phyloP scores from a whole-genome alignment of 371 early-diverging fungal genomes.

The Mucor irregularis region DNA sequence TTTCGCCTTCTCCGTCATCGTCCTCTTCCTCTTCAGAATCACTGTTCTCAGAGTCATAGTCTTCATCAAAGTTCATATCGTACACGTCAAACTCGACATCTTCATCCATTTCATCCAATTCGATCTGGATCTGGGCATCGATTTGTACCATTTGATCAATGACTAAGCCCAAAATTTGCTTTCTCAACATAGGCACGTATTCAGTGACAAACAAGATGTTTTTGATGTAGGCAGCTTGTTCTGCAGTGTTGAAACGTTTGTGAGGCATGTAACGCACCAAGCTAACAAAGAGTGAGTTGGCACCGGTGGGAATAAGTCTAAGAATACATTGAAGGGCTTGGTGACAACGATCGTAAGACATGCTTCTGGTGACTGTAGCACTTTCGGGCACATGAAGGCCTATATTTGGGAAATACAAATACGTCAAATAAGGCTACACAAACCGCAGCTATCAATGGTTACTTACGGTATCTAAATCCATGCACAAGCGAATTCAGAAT shows the following conservation, averaged over 20 bases:
- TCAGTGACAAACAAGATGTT: constrained; percentile 74
- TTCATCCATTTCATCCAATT: constrained; percentile 88
- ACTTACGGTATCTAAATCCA: constrained; percentile 67
- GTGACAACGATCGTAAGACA: constrained; percentile 65
- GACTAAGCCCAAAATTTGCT: constrained; percentile 71
- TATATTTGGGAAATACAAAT: background rate
- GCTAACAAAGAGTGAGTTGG: constrained; percentile 65
- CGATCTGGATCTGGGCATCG: constrained; percentile 94
- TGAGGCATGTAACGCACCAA: constrained; percentile 77
- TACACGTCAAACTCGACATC: constrained; percentile 57
- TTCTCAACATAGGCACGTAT: constrained; percentile 78
- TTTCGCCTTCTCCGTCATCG: constrained; percentile 30
- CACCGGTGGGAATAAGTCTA: constrained; percentile 77
- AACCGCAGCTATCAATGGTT: background rate
- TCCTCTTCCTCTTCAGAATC: constrained; percentile 31
- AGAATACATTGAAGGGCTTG: constrained; percentile 67
- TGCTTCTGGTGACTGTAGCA: constrained; percentile 31
- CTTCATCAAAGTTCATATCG: constrained; percentile 40
- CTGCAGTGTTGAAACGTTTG: constrained; percentile 63
- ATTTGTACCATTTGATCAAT: constrained; percentile 84
- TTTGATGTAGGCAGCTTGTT: constrained; percentile 72
- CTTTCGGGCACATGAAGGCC: constrained; percentile 28
- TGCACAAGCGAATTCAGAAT: constrained; percentile 66
- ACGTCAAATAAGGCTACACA: background rate
- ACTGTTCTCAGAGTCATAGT: constrained; percentile 46